A percentile compares a stretch with the other conserved stretches of the same genome.
phyloP scores from a whole-genome alignment of 176 grass and related monocot genomes.

The Microstegium vimineum region DNA sequence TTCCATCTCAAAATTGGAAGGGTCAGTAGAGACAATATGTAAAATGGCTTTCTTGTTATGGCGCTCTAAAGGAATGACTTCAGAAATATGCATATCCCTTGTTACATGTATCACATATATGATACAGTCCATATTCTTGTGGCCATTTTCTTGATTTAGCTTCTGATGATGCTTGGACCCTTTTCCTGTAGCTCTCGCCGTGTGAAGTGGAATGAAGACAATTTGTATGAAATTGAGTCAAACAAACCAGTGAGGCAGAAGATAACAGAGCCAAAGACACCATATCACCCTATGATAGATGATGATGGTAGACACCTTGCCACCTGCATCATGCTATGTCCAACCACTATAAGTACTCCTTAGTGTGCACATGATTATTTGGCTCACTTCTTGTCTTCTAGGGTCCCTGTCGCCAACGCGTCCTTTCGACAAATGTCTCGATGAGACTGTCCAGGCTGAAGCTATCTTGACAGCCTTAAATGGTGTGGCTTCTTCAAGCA shows the following conservation, averaged over 20 bases:
- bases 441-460: slow-evolving; percentile 71
- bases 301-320: slow-evolving; percentile 66
- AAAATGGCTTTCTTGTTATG: not conserved
- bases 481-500: slow-evolving; percentile 79
- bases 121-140: not conserved
- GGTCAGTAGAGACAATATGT: not conserved
- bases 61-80: not conserved
- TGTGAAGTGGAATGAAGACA: slow-evolving; percentile 91
- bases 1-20: not conserved
- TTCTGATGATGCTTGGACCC: not conserved
- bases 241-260: slow-evolving; percentile 95
- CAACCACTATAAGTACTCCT: not conserved
- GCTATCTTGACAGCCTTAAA: slow-evolving; percentile 77
- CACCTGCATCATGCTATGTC: slow-evolving; percentile 4
- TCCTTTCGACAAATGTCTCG: slow-evolving; percentile 86
- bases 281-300: slow-evolving; percentile 91
- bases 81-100: not conserved
- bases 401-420: slow-evolving; percentile 44
- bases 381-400: slow-evolving; percentile 24
- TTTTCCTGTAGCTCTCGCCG: slow-evolving; percentile 20
- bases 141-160: not conserved
- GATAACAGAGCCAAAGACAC: slow-evolving; percentile 97
- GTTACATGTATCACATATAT: not conserved
- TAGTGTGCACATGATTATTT: slow-evolving; percentile 11
- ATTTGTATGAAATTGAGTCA: slow-evolving; percentile 92